A percentile compares a stretch with the other conserved stretches of the same genome.
Conservation (phyloP, 805 yeast genomes). For the Isabelozyma heimii region DNA sequence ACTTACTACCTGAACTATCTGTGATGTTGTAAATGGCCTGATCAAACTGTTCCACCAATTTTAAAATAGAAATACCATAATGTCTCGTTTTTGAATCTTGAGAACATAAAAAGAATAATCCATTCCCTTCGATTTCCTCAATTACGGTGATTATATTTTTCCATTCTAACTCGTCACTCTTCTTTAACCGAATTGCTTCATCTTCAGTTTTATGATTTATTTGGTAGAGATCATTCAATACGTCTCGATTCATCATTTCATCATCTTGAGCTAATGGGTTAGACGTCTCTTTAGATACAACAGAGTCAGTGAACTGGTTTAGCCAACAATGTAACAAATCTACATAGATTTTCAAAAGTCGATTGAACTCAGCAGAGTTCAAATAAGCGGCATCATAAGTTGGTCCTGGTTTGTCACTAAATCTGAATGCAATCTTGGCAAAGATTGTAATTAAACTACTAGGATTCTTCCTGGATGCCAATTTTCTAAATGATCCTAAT, state of each 20-base stretch:
- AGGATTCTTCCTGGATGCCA: slow-evolving; percentile 70
- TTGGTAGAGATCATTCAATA: slow-evolving; percentile 41
- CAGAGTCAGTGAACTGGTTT: slow-evolving; percentile 48
- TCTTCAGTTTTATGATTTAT: slow-evolving; percentile 40
- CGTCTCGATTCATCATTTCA: slow-evolving; percentile 36
- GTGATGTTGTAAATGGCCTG: slow-evolving; percentile 64
- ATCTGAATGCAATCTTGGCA: slow-evolving; percentile 76
- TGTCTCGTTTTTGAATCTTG: slow-evolving; percentile 76
- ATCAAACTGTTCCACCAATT: slow-evolving; percentile 84
- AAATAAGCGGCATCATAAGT: slow-evolving; percentile 56
- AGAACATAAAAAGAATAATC: slow-evolving; percentile 84
- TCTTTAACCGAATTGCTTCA: slow-evolving; percentile 15
- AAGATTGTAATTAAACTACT: slow-evolving; percentile 67
- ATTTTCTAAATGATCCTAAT: slow-evolving; percentile 55
- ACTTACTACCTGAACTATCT: slow-evolving; percentile 17
- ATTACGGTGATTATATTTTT: slow-evolving; percentile 78
- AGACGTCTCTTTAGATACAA: slow-evolving; percentile 13
- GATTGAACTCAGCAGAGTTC: slow-evolving; percentile 59
- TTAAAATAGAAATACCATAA: slow-evolving; percentile 70
- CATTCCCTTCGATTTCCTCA: slow-evolving; percentile 96
- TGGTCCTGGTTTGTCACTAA: slow-evolving; percentile 66
- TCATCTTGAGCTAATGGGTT: slow-evolving; percentile 31
- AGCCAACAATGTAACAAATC: slow-evolving; percentile 84
- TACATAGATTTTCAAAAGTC: slow-evolving; percentile 65
- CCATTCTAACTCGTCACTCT: slow-evolving; percentile 66